Base-by-base conservation (phyloP, 148 eudicot genomes). In the Oxyria digyna region DNA sequence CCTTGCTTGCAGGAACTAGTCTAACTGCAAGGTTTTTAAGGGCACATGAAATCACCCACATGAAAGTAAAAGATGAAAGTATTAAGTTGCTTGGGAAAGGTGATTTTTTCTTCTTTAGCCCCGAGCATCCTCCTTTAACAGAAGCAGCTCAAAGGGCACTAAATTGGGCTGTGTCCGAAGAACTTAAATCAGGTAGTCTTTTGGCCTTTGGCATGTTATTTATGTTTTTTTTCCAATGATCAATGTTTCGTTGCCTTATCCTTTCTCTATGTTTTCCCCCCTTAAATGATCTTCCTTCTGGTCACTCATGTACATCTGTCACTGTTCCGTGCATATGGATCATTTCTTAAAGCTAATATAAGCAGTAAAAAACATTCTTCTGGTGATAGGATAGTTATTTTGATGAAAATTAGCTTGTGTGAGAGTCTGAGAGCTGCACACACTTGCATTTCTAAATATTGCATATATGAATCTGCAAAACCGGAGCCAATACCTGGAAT, bases 111-210 rank as follows among this genome's bases (percentile, higher is more conserved):
- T 79, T 41, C 77, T 76, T 75, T 73, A 78, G 82, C 63, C 79
- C 79, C 24, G 89, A 84, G 82, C 84, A 78, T 71, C 93, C 90
- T 37, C 91, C 91, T 77, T 55, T 87, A 72, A 87, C 91, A 17
- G 88, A 85, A 79, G 80, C 87, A 57, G 86, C 88, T 63, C 84
- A 85, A 75, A 85, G 76, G 64, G 93, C 87, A 64, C 74, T 90
- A 65, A 85, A 90, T 65, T 84, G 90, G 90, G 96, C 90, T 75
- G 37, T 85, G 4, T 78, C 85, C 64, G 79, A 84, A 70, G 84
- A 84, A 72, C 74, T 82, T n/a, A 82, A 84, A 77, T 81, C 88
- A 24, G 90, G 96, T 85, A 81, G 50, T n/a, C 50, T 46, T 46
- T 21, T 38, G 76, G 41, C 67, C 32, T 55, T 26, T 70, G 55